Evolutionary conservation across 164 flowering plant species (phyloP), one percentile per base, ranked within the genome.

Genomic region (Annona squamosa): DNA sequence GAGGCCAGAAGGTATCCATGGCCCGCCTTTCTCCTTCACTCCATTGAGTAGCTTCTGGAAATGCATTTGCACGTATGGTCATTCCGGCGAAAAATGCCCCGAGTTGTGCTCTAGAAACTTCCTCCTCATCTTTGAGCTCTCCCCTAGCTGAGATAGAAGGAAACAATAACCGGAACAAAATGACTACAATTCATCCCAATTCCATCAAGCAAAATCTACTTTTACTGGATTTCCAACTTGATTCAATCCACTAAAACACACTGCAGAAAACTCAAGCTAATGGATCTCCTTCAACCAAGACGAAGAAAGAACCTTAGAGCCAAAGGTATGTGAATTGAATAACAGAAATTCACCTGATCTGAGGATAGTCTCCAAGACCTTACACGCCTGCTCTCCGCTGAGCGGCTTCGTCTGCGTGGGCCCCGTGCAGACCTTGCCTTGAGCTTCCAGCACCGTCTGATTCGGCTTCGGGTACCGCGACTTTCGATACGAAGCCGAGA

Each of bases 21-120:
- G 96, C 99, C 65, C 79, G 86, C 80, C 81, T 89, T 79, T 96
- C 99, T 68, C 99, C 98, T 78, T 96, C 99, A 82, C 97, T 92
- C 99, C 98, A 96, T 69, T 93, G 98, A 6, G 97, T 91, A 65
- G 87, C 89, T 80, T 96, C 97, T 0, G 98, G 93, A 77, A 96
- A 96, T 4, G 86, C 84, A 85, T 91, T 96, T 46, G 95, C 97
- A 17, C 99, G 89, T 18, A 96, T 93, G 5, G 99, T 87, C 99
- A 96, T 96, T 57, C 82, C 99, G 26, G 97, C 90, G 68, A 96
- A 96, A 84, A 93, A 96, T 1, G 97, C 98, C 41, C 99, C 99
- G 47, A 93, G 92, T 72, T 96, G 99, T 42, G 97, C 89, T 72
- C 77, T 83, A 12, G 99, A 96, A 17, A 96, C 99, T 76, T 81